Evolutionary conservation across 352 stramenopile genomes (phyloP).

Genomic region (Globisporangium ultimum): DNA sequence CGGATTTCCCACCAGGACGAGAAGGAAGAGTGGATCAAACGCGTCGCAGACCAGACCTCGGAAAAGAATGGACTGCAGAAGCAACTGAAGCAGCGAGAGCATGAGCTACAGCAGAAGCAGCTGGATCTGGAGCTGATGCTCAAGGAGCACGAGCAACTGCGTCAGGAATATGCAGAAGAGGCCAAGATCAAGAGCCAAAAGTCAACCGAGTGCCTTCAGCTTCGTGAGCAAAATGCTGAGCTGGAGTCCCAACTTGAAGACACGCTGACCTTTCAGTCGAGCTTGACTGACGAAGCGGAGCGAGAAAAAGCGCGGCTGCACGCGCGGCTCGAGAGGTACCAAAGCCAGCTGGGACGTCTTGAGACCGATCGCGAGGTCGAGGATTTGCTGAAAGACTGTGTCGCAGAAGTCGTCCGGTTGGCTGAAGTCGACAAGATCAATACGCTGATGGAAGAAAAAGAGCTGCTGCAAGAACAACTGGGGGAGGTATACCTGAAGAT

Average conservation of each 20-base stretch:
- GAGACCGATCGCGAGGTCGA: conserved; percentile 50
- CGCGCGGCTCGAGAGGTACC: conserved; percentile 44
- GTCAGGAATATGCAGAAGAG: conserved; percentile 31
- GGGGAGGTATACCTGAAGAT: conserved; percentile 79
- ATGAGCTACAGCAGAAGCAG: conserved; percentile 32
- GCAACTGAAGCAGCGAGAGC: conserved; percentile 38
- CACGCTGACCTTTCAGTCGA: conserved; percentile 14
- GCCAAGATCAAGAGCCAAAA: conserved; percentile 18
- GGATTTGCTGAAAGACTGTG: conserved; percentile 49
- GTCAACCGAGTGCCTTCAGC: conserved; percentile 18
- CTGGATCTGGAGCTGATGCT: conserved; percentile 37
- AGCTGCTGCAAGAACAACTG: conserved; percentile 64
- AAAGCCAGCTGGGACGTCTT: conserved; percentile 52
- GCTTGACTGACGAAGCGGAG: conserved; percentile 24
- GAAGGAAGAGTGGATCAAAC: conserved; percentile 62
- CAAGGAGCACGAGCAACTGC: conserved; percentile 44
- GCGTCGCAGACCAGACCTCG: conserved; percentile 53
- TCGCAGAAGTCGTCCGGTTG: conserved; percentile 46
- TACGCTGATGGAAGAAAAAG: conserved; percentile 62
- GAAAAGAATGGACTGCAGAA: conserved; percentile 54
- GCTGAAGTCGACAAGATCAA: conserved; percentile 57
- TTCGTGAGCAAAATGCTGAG: conserved; percentile 25
- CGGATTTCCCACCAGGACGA: conserved; percentile 36
- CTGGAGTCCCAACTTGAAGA: conserved; percentile 28
- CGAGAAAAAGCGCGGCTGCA: conserved; percentile 32